phyloP scores from a whole-genome alignment of 2,329 filamentous ascomycete species.

The Colletotrichum destructivum region DNA sequence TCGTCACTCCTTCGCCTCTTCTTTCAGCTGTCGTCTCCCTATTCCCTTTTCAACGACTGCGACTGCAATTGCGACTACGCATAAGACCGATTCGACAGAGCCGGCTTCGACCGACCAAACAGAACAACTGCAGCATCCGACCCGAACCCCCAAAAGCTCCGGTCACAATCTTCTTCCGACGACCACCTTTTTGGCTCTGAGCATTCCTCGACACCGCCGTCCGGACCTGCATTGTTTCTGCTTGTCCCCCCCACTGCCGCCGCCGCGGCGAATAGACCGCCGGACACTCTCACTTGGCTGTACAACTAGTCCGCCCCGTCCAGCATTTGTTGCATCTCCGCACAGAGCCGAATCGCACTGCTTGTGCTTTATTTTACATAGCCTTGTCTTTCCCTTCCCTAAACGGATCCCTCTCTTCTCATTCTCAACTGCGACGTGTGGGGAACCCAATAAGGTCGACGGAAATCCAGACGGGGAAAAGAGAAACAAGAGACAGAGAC shows the following conservation, averaged over 20 bases:
- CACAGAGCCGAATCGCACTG: constrained; percentile 9
- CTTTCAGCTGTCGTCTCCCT: constrained; percentile 38
- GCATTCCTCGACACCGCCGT: constrained; percentile 38
- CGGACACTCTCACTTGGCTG: constrained; percentile 15
- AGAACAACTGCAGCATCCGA: not conserved
- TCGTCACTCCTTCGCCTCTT: constrained; percentile 39
- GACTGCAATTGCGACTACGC: constrained; percentile 6
- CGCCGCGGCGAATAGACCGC: constrained; percentile 28
- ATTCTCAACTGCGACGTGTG: not conserved
- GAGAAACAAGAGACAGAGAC: constrained; percentile 1
- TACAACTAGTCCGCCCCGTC: constrained; percentile 7
- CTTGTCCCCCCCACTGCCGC: constrained; percentile 4
- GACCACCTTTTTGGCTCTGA: constrained; percentile 21
- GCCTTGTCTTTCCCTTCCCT: constrained; percentile 30
- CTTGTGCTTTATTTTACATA: constrained; percentile 10
- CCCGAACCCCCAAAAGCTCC: constrained; percentile 30
- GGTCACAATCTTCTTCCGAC: constrained; percentile 33
- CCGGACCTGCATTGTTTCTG: constrained; percentile 37
- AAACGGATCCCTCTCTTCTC: constrained; percentile 7
- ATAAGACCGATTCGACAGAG: not conserved
- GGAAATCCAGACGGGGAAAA: not conserved
- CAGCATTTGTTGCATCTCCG: constrained; percentile 16
- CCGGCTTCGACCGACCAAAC: not conserved
- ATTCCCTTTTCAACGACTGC: not conserved
- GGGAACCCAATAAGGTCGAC: not conserved